Conservation (phyloP, 2,329 filamentous ascomycete genomes). For the Dactylellina cionopaga region DNA sequence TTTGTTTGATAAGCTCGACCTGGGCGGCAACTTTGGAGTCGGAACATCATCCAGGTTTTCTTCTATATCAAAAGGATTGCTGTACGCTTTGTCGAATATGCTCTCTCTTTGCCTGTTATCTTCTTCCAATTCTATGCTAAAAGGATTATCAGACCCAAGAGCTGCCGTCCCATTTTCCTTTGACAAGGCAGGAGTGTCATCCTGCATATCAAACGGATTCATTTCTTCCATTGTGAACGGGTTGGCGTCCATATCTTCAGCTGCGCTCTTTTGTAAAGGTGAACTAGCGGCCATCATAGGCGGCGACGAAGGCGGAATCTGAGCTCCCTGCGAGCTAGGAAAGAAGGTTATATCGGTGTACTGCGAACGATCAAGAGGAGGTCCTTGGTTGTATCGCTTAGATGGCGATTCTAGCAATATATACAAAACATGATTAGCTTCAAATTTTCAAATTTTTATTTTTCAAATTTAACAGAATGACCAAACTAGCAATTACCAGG, state of each 20-base stretch:
- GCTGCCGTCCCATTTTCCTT: conserved; percentile 5
- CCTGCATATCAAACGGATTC: conserved; percentile 35
- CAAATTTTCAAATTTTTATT: conserved; percentile 62
- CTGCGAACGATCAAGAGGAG: conserved; percentile 29
- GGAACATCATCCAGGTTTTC: conserved; percentile 35
- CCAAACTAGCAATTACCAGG: conserved; percentile 54
- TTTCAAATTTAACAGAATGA: conserved; percentile 48
- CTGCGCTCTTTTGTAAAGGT: background rate
- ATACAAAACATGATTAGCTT: conserved; percentile 64
- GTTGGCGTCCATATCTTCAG: conserved; percentile 26
- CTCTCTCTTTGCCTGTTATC: conserved; percentile 15
- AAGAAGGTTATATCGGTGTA: conserved; percentile 42
- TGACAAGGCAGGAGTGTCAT: background rate
- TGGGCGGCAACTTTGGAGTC: conserved; percentile 25
- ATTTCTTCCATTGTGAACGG: conserved; percentile 38
- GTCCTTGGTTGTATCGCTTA: conserved; percentile 54
- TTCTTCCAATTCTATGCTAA: conserved; percentile 2
- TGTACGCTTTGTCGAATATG: conserved; percentile 37
- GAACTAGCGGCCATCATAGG: conserved; percentile 13
- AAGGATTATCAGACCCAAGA: background rate
- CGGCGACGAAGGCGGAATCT: conserved; percentile 31
- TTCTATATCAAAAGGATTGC: conserved; percentile 32
- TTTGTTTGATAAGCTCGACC: conserved; percentile 1
- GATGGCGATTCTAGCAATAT: conserved; percentile 54
- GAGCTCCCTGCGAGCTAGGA: conserved; percentile 39